These are phyloP conservation scores for Globisporangium abappressorium DNA, from an alignment of 352 stramenopile species.

Conservation along the genomic window DNA sequence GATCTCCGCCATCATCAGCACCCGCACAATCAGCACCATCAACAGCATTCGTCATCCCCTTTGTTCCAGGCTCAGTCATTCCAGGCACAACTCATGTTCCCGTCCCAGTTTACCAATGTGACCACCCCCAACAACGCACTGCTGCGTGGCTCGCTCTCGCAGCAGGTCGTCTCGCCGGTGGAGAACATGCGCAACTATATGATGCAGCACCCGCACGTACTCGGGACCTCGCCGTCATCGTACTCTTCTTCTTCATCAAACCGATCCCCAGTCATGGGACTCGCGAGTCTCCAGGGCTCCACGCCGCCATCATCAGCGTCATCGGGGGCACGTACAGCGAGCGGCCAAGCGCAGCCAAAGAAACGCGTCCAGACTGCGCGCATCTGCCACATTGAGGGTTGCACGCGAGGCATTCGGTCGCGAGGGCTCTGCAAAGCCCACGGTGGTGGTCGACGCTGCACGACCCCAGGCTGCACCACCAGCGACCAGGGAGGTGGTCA, in stretches of 20 bases:
- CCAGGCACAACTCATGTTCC: slow-evolving; percentile 18
- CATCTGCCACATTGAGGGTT: slow-evolving; percentile 72
- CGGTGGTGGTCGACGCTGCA: slow-evolving; percentile 64
- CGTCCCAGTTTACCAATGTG: slow-evolving; percentile 23
- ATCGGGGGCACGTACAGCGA: slow-evolving; percentile 6
- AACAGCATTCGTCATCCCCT: slow-evolving; percentile 12
- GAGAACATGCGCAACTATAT: slow-evolving; percentile 14
- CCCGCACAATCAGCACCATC: not conserved
- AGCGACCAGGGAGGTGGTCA: slow-evolving; percentile 84
- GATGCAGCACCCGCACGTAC: not conserved
- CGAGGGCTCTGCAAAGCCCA: slow-evolving; percentile 59
- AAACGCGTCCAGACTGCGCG: slow-evolving; percentile 60
- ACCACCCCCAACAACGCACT: slow-evolving; percentile 7
- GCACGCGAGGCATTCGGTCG: slow-evolving; percentile 71
- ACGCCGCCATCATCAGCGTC: slow-evolving; percentile 4
- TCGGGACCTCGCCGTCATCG: slow-evolving; percentile 17
- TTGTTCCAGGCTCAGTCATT: slow-evolving; percentile 5
- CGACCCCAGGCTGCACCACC: slow-evolving; percentile 72
- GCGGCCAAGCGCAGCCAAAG: slow-evolving; percentile 21
- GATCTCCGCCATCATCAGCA: slow-evolving; percentile 17
- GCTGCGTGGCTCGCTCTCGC: slow-evolving; percentile 6
- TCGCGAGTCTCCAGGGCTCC: slow-evolving; percentile 13
- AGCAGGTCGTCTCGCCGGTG: slow-evolving; percentile 15
- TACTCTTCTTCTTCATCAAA: slow-evolving; percentile 15
- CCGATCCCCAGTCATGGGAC: slow-evolving; percentile 2